phyloP scores from a whole-genome alignment of 2,329 filamentous ascomycete species.

The Tolypocladium cylindrosporum region DNA sequence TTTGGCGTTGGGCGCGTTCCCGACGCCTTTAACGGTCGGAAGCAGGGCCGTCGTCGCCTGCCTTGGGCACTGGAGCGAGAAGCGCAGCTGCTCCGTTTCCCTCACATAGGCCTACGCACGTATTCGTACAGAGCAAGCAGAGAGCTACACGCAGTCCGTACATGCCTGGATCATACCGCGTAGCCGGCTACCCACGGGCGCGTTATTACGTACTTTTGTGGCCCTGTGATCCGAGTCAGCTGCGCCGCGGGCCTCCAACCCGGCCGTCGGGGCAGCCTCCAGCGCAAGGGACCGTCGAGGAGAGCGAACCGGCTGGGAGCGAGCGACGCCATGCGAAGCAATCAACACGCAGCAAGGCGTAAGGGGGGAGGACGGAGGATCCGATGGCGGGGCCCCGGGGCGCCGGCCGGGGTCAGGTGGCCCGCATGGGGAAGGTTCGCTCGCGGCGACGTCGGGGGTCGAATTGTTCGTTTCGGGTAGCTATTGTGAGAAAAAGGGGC shows the following conservation, averaged over 20 bases:
- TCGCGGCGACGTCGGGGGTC: background rate
- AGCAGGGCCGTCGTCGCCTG: background rate
- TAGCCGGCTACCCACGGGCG: slow-evolving; percentile 3
- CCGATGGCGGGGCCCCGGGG: background rate
- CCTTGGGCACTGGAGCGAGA: background rate
- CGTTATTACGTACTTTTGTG: slow-evolving; percentile 5
- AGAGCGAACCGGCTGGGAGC: background rate
- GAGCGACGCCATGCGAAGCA: background rate
- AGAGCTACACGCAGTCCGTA: background rate
- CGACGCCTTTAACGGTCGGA: background rate
- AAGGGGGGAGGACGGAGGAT: background rate
- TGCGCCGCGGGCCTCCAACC: slow-evolving; percentile 1
- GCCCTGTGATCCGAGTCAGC: slow-evolving; percentile 8
- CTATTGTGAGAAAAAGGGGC: background rate
- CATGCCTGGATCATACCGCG: background rate
- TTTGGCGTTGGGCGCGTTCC: background rate
- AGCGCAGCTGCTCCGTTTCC: background rate
- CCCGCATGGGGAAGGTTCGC: background rate
- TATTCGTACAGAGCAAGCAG: background rate
- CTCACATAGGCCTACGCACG: background rate
- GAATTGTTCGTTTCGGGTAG: background rate
- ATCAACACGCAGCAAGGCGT: background rate
- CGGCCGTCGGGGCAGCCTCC: background rate
- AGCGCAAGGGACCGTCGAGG: background rate
- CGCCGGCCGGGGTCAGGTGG: background rate